These are phyloP conservation scores for Hypoxylon fragiforme DNA, from an alignment of 495 filamentous ascomycete genomes.

Conservation along the genomic window DNA sequence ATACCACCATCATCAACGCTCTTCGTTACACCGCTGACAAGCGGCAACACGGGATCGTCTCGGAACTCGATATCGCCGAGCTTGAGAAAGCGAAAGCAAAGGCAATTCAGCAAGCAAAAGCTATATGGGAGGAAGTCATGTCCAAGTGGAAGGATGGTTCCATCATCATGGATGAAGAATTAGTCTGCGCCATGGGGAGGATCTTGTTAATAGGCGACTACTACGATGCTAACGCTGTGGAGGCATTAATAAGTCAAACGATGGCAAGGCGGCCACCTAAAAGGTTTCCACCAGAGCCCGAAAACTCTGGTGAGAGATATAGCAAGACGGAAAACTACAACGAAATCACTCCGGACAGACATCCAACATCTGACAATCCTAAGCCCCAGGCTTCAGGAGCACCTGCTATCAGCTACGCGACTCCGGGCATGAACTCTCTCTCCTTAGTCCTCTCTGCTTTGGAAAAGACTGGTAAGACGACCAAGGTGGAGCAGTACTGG, in stretches of 20 bases:
- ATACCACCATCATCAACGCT: constrained; percentile 77
- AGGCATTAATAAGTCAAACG: constrained; percentile 75
- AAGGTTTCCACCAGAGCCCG: constrained; percentile 7
- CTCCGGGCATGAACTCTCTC: constrained; percentile 67
- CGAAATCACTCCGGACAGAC: too few species aligned
- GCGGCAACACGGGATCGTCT: constrained; percentile 6
- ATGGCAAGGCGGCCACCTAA: constrained; percentile 75
- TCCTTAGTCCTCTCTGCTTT: constrained; percentile 69
- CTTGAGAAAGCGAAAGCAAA: constrained; percentile 43
- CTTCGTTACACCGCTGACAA: constrained; percentile 45
- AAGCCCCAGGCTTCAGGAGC: constrained; percentile 5
- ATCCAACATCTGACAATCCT: too few species aligned
- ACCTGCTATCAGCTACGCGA: constrained; percentile 43
- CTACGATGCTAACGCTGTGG: constrained; percentile 64
- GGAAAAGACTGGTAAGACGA: constrained; percentile 50
- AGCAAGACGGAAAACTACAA: too few species aligned
- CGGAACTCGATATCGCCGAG: constrained; percentile 34
- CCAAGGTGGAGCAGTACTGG: constrained; percentile 70
- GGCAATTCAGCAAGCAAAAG: constrained; percentile 58
- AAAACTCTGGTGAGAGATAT: background rate
- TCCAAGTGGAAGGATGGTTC: constrained; percentile 69
- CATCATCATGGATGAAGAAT: constrained; percentile 68
- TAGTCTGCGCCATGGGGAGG: constrained; percentile 76
- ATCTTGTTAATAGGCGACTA: constrained; percentile 64
- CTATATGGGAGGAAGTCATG: constrained; percentile 80